Base-by-base conservation (phyloP, 371 early-diverging fungal species). In the Mortierella sp. region DNA sequence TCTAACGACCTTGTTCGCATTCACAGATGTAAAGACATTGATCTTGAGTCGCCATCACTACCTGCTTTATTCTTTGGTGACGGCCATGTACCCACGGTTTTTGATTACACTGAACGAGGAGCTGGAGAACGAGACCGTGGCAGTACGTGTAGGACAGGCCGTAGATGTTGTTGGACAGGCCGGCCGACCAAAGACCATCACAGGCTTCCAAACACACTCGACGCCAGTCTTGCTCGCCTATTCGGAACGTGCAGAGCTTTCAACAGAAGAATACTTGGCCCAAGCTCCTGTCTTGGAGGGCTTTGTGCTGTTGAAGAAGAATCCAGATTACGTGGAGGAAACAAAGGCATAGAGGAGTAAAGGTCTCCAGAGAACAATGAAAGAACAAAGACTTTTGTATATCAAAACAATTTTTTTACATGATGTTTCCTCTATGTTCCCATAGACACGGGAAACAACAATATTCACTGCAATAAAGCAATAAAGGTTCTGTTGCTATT, bases 161-260 rank as follows among this genome's bases (percentile, higher is more conserved):
- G 98, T 99, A 35, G 99, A 99, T 85, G 96, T 95, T 3, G 99
- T 99, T 37, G 99, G 99, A 39, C 97, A 99, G 85, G 99, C 98
- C 1, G 99, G 99, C 49, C 90, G 96, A 66, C 99, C 99, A 66
- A 99, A 98, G 88, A 97, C 97, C 0, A 97, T 99, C 70, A 96
- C 98, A 3, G 99, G 99, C 28, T 98, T 98, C 93, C 99, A 99
- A 85, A 97, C 98, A 62, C 98, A 99, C 83, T 91, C 96, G 26
- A 97, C 99, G 35, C 99, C 99, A 3, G 98, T 99, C 20, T 87
- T 99, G 75, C 86, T 99, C 73, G 97, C 95, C 22, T 94, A 96
- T 80, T 93, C 94, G 60, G 99, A 99, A 87, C 93, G 97, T 64
- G 99, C 99, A 18, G 99, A 99, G 87, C 86, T 99, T 45, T 97